These are phyloP conservation scores for Colletotrichum echinochloae DNA, from an alignment of 2,329 filamentous ascomycete species.

Conservation along the genomic window DNA sequence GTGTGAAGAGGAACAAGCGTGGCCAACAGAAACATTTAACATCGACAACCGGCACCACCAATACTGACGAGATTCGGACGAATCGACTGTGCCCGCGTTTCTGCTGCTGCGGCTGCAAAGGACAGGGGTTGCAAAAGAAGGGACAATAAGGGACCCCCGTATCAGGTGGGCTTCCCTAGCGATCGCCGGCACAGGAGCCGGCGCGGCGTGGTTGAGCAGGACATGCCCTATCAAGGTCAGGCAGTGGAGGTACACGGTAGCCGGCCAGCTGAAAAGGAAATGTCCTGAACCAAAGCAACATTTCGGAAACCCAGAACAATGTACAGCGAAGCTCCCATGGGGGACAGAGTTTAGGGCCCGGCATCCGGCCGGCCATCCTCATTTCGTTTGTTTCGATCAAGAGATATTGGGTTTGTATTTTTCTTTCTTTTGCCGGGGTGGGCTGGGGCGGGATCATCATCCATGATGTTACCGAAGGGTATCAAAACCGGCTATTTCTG, in stretches of 20 bases:
- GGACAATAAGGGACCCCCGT: slow-evolving; percentile 22
- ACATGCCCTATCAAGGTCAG: not conserved
- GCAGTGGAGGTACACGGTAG: not conserved
- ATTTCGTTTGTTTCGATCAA: slow-evolving; percentile 32
- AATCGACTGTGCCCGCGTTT: not conserved
- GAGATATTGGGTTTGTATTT: not conserved
- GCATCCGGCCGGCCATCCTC: slow-evolving; percentile 19
- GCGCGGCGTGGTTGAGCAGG: slow-evolving; percentile 32
- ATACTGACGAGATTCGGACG: not conserved
- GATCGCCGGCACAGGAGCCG: slow-evolving; percentile 35
- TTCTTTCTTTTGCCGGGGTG: not conserved
- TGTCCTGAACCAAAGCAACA: not conserved
- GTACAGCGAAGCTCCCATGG: not conserved
- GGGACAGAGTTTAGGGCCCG: slow-evolving; percentile 22
- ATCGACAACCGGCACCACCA: not conserved
- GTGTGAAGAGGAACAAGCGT: not conserved
- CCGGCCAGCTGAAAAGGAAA: not conserved
- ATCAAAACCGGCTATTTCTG: slow-evolving; percentile 15
- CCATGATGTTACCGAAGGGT: slow-evolving; percentile 7
- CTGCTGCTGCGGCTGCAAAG: slow-evolving; percentile 11
- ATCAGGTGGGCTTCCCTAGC: slow-evolving; percentile 22
- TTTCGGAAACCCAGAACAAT: not conserved
- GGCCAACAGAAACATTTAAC: not conserved
- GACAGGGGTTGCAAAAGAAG: not conserved
- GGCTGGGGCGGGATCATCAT: slow-evolving; percentile 11